phyloP scores from a whole-genome alignment of 495 filamentous ascomycete species.

The Penicillium bovifimosum region DNA sequence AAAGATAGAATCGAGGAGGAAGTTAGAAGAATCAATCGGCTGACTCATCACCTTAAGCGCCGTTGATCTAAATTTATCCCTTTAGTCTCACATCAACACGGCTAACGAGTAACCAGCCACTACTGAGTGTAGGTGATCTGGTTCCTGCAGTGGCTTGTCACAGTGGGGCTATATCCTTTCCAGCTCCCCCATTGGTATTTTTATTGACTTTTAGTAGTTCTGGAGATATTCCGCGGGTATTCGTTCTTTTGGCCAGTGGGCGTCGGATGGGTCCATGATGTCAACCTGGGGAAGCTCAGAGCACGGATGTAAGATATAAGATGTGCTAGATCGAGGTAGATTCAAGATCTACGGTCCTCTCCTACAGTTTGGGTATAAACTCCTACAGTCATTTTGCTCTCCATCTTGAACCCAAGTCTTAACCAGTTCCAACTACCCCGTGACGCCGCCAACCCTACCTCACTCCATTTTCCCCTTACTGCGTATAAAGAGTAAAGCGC shows the following conservation, averaged over 20 bases:
- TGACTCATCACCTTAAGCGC: slow-evolving; percentile 5
- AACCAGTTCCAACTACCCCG: neutral
- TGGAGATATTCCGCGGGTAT: too few species aligned
- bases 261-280: slow-evolving; percentile 1
- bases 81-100: neutral
- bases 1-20: slow-evolving; percentile 28
- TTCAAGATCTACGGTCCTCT: neutral
- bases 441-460: neutral
- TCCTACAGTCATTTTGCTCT: neutral
- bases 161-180: neutral
- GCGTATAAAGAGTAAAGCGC: neutral
- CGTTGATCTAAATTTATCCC: slow-evolving; percentile 7
- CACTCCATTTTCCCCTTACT: neutral
- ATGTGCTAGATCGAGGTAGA: neutral
- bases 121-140: neutral
- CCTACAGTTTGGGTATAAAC: too few species aligned
- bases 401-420: neutral
- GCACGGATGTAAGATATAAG: neutral
- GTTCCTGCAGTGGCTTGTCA: slow-evolving; percentile 5
- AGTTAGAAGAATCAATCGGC: slow-evolving; percentile 3
- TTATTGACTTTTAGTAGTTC: neutral
- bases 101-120: too few species aligned
- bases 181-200: neutral
- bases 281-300: slow-evolving; percentile 1
- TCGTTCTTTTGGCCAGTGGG: too few species aligned